Evolutionary conservation across 2,329 filamentous ascomycete genomes (phyloP).

Genomic region (Exophiala sideris): DNA sequence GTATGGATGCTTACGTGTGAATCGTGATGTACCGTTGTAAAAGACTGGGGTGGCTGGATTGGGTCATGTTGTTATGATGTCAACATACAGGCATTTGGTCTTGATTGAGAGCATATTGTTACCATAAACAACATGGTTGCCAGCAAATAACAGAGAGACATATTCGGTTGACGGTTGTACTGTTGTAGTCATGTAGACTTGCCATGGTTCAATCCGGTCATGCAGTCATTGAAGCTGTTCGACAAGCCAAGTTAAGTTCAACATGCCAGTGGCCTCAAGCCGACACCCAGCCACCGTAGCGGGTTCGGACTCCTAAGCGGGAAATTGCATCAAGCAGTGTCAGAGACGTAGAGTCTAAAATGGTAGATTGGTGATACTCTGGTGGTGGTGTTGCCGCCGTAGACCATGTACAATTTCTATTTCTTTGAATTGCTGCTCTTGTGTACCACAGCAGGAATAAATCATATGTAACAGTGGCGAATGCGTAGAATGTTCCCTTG

Average conservation of each 20-base stretch:
- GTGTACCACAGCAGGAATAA: background rate
- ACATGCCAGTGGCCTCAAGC: too few relatives aligned
- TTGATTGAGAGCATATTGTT: background rate
- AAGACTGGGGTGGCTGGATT: background rate
- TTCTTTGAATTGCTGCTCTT: too few relatives aligned
- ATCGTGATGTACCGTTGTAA: background rate
- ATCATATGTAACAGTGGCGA: background rate
- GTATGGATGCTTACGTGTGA: background rate
- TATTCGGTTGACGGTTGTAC: too few relatives aligned
- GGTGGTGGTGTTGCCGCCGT: too few relatives aligned
- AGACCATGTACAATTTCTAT: too few relatives aligned
- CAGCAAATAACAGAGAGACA: background rate
- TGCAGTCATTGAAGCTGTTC: background rate
- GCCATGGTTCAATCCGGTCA: background rate
- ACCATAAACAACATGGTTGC: background rate
- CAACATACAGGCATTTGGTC: background rate
- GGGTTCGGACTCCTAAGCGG: too few relatives aligned
- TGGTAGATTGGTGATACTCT: background rate
- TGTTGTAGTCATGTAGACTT: background rate
- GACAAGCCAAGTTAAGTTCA: too few relatives aligned
- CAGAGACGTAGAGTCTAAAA: too few relatives aligned
- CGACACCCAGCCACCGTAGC: too few relatives aligned
- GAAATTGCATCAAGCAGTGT: too few relatives aligned
- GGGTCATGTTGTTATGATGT: background rate
- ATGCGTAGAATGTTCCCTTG: slow-evolving; percentile 19